A percentile compares a stretch with the other conserved stretches of the same genome.
These are phyloP conservation scores for Carex arenaria DNA, from an alignment of 202 grass and related monocot species.

Conservation along the genomic window DNA sequence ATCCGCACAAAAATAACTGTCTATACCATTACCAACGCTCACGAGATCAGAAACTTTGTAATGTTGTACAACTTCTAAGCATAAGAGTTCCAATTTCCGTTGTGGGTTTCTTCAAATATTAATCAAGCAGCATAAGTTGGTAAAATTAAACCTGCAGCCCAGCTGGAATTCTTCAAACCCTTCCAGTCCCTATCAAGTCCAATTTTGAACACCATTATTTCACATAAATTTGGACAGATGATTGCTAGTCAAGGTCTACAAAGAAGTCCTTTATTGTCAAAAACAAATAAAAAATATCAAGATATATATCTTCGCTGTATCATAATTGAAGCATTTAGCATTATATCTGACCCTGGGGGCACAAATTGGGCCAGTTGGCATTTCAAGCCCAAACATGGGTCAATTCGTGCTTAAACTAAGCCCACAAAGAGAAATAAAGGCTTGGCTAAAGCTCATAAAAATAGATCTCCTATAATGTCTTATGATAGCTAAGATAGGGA, in stretches of 20 bases:
- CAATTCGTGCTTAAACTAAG: not conserved
- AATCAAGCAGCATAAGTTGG: not conserved
- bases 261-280: not conserved
- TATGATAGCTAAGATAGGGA: not conserved
- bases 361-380: slow-evolving; percentile 10
- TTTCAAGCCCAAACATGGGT: not conserved
- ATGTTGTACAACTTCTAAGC: no score
- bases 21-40: no score
- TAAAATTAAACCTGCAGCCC: not conserved
- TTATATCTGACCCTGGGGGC: not conserved
- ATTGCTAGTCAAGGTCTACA: not conserved
- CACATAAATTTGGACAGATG: not conserved
- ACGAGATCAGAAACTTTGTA: no score
- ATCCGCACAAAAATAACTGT: no score
- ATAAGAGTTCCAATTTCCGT: not conserved
- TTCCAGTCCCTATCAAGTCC: not conserved
- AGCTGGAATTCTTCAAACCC: not conserved
- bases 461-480: not conserved
- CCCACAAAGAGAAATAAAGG: not conserved
- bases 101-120: not conserved
- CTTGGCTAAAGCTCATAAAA: not conserved
- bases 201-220: not conserved
- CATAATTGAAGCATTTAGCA: not conserved
- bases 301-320: not conserved
- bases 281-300: not conserved